Percentiles rank a stretch among this genome's conserved stretches.
Conservation (phyloP, 106 monocot species). For the Iris macrosiphon region DNA sequence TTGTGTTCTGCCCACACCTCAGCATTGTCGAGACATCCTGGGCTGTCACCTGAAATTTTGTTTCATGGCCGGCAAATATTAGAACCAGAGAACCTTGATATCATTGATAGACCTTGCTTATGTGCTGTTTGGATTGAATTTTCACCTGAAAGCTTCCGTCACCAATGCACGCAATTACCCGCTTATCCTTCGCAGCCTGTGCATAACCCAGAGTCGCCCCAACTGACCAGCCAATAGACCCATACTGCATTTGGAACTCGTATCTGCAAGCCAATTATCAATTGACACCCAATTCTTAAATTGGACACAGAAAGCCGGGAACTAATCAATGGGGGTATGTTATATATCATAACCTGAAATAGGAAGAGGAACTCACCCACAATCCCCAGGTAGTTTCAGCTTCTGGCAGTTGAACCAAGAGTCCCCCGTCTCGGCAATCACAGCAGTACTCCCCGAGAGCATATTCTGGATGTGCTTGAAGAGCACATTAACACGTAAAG, state of each 20-base stretch:
- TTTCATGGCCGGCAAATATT: neutral
- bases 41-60: conserved; percentile 5
- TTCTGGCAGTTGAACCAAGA: conserved; percentile 28
- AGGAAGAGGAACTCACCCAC: conserved; percentile 2
- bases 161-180: conserved; percentile 14
- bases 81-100: neutral
- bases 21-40: conserved; percentile 21
- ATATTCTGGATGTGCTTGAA: conserved; percentile 16
- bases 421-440: conserved; percentile 18
- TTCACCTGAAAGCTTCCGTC: conserved; percentile 22
- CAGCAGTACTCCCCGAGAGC: conserved; percentile 6
- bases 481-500: conserved; percentile 16
- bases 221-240: conserved; percentile 20
- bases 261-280: neutral
- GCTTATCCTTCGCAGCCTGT: conserved; percentile 18
- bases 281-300: neutral
- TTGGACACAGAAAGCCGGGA: neutral
- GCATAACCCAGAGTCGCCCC: conserved; percentile 19
- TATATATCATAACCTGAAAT: too few relatives aligned
- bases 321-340: neutral
- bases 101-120: neutral
- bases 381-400: conserved; percentile 16
- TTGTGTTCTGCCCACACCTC: conserved; percentile 12
- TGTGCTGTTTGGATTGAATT: neutral
- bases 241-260: conserved; percentile 27